Evolutionary conservation across 306 rosid genomes (phyloP), one percentile per base, ranked within the genome.

Genomic region (Sophora flavescens): DNA sequence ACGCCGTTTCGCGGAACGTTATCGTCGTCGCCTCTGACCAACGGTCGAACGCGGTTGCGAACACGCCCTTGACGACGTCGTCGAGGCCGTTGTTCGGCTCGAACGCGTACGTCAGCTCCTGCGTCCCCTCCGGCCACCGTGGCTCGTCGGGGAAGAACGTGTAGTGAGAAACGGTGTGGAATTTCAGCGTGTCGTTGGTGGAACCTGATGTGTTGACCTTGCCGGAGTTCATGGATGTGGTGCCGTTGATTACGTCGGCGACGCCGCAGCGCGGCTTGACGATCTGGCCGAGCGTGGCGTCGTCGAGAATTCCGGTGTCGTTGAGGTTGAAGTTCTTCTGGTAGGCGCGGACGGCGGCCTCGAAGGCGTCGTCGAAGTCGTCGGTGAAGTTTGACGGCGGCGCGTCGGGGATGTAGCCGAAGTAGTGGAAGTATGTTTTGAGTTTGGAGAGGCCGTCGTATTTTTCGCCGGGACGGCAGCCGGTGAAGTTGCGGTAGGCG

Each of bases 241-340:
- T 72, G 14, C 91, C 95, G 69, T 95, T 92, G 81, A 95, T 83
- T 1, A 95, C 74, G 10, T 92, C 97, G 0, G 96, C 79, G 6
- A 92, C 89, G 10, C 97, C 97, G 47, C 97, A 95, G 0, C 97
- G 84, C 0, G 97, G 93, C 0, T 33, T 79, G 2, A 84, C 78
- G 5, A 95, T 77, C 63, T 83, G 88, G 0, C 66, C 15, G 9
- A 92, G 56, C 3, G 97, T 95, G 38, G 33, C 28, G 1, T 51
- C 52, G 50, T 95, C 97, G 4, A 92, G 91, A 28, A 85, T 70
- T 14, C 97, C 97, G 11, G 97, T 87, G 64, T 84, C 72, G 72
- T 93, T 90, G 78, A 93, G 92, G 56, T 95, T 95, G 92, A 95
- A 95, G 57, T 95, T 95, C 57, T 80, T 82, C 58, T 95, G 98